Percentiles rank a stretch among this genome's conserved stretches.
Evolutionary conservation across 495 filamentous ascomycete genomes (phyloP).

Genomic region (Talaromyces trachyspermus): DNA sequence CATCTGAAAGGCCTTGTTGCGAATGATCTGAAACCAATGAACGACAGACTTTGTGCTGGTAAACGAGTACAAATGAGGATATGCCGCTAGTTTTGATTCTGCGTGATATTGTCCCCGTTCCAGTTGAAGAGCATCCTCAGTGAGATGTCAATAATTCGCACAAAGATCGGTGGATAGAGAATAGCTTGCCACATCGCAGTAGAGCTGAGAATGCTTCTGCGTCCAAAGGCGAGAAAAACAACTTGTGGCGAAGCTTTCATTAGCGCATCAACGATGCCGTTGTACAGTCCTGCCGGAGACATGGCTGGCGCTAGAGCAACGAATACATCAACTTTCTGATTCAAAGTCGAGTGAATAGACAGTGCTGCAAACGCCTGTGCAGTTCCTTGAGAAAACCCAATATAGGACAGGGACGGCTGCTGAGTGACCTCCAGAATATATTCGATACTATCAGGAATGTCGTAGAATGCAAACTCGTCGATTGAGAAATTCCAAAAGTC

Average conservation of each 20-base stretch:
- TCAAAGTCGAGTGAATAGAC: constrained; percentile 87
- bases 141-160: constrained; percentile 77
- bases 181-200: constrained; percentile 97
- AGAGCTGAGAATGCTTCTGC: constrained; percentile 83
- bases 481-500: constrained; percentile 97
- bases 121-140: constrained; percentile 83
- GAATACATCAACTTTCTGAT: constrained; percentile 91
- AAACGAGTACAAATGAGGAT: constrained; percentile 91
- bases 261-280: constrained; percentile 82
- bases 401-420: constrained; percentile 83
- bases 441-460: constrained; percentile 88
- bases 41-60: constrained; percentile 94
- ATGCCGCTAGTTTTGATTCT: constrained; percentile 93
- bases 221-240: constrained; percentile 89
- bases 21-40: constrained; percentile 99
- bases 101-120: constrained; percentile 76
- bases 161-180: constrained; percentile 90
- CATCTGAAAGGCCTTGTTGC: constrained; percentile 93
- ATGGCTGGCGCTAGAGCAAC: constrained; percentile 96
- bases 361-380: constrained; percentile 94
- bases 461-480: constrained; percentile 95
- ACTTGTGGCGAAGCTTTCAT: constrained; percentile 92
- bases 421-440: constrained; percentile 82
- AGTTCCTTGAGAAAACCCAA: constrained; percentile 95
- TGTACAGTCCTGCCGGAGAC: constrained; percentile 85